phyloP scores from a whole-genome alignment of 805 yeast genomes.

The Saccharomycopsis synnaedendra region DNA sequence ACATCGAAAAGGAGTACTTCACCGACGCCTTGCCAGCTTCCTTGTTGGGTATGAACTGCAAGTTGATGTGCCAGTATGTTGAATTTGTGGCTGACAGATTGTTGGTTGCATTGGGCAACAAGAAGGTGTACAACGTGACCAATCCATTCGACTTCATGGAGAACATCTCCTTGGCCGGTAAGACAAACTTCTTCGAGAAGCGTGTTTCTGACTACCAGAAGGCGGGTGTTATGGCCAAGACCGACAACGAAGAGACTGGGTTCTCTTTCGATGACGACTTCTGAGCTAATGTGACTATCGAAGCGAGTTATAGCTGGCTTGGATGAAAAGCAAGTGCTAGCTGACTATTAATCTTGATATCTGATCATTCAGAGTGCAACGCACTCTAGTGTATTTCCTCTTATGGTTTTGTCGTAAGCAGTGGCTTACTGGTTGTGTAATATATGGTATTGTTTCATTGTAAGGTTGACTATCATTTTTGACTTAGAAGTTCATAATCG shows the following conservation, averaged over 20 bases:
- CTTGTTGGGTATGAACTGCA: constrained; percentile 88
- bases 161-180: constrained; percentile 95
- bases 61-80: constrained; percentile 94
- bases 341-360: too few relatives aligned
- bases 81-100: constrained; percentile 97
- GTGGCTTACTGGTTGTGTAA: too few relatives aligned
- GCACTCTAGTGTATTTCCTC: too few relatives aligned
- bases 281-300: constrained; percentile 26
- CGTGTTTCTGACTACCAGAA: constrained; percentile 98
- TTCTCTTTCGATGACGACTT: constrained; percentile 92
- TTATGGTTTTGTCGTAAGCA: too few relatives aligned
- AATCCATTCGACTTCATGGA: constrained; percentile 99
- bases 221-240: constrained; percentile 94
- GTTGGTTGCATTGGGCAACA: constrained; percentile 81
- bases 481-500: too few relatives aligned
- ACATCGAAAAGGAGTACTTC: constrained; percentile 87
- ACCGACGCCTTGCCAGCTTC: constrained; percentile 92
- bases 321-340: too few relatives aligned
- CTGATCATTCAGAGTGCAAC: too few relatives aligned
- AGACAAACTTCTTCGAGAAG: constrained; percentile 98
- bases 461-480: too few relatives aligned
- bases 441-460: too few relatives aligned
- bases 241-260: constrained; percentile 35
- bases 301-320: too few relatives aligned
- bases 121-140: constrained; percentile 74